Percentiles rank a stretch among this genome's conserved stretches.
phyloP scores from a whole-genome alignment of 495 filamentous ascomycete genomes.

The Penicillium herquei region DNA sequence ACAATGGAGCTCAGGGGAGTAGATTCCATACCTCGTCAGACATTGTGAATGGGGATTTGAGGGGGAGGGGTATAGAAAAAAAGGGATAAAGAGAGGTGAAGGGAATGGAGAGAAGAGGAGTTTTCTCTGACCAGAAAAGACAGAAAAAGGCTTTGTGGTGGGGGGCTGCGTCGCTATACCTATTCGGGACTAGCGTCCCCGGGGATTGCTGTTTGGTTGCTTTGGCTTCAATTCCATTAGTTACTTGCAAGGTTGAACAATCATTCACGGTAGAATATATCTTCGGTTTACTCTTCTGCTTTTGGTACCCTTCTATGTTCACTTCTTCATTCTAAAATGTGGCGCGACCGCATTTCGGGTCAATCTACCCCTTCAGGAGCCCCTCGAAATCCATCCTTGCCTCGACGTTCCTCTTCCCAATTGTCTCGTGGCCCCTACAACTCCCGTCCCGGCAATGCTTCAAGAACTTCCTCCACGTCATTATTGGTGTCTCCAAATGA shows the following conservation, averaged over 20 bases:
- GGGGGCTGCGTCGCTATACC: slow-evolving; percentile 39
- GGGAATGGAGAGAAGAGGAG: slow-evolving; percentile 26
- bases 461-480: slow-evolving; percentile 67
- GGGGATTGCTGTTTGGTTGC: slow-evolving; percentile 7
- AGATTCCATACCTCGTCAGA: slow-evolving; percentile 39
- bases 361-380: slow-evolving; percentile 65
- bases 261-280: background rate
- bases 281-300: background rate
- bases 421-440: slow-evolving; percentile 39
- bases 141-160: slow-evolving; percentile 40
- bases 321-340: slow-evolving; percentile 54
- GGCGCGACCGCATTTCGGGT: slow-evolving; percentile 81
- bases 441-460: slow-evolving; percentile 57
- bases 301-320: background rate
- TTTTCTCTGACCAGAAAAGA: slow-evolving; percentile 18
- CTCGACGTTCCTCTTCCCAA: slow-evolving; percentile 57
- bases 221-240: background rate
- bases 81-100: slow-evolving; percentile 12
- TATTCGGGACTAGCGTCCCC: slow-evolving; percentile 29
- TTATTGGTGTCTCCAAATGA: slow-evolving; percentile 61
- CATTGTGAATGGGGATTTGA: slow-evolving; percentile 34
- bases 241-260: slow-evolving; percentile 10
- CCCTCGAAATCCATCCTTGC: slow-evolving; percentile 69
- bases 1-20: slow-evolving; percentile 1
- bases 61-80: slow-evolving; percentile 8